Base-by-base conservation (phyloP, 768 basidiomycete genomes). In the Lyophyllum atratum region DNA sequence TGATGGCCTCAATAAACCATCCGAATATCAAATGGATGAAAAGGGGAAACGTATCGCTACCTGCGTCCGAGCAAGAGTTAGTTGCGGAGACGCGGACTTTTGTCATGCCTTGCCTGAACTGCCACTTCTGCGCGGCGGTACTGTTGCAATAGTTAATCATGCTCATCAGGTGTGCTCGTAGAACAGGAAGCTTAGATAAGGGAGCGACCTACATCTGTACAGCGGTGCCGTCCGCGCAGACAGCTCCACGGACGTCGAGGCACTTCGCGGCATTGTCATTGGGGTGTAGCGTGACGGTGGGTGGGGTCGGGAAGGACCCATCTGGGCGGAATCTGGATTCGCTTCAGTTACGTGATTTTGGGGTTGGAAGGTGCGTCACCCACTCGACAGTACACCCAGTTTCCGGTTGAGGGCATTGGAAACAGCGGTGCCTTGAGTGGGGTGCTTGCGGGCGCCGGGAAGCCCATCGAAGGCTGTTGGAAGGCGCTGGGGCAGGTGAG, bases 61-160 rank as follows among this genome's bases (percentile, higher is more conserved):
- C 71, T 28, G 74, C 70, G 34, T 75, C 74, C 26, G 74, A 64
- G 46, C 74, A 74, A 56, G 70, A 75, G 26, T 49, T 56, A 15
- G 66, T 71, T 10, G 54, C 52, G 11, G 51, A 63, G 34, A 12
- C 17, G 12, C 17, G 34, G 34, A 37, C 17, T 37, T 37, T 15
- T 37, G 34, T 37, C 4, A 37, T 37, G 34, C 28, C 73, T 49
- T 14, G 65, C 72, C 74, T 37, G 34, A 31, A 74, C 49, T 14
- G 65, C 72, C 74, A 75, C 21, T 67, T 54, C 37, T 73, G 72
- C 4, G 39, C 34, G 11, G 11, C 11, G 5, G 17, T 40, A n/a
- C 17, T 7, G 17, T 40, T 40, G 15, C 39, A 40, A n/a, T n/a
- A n/a, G 39, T n/a, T 40, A 5, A n/a, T 19, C 39, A 10, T 19